phyloP scores from a whole-genome alignment of 2,329 filamentous ascomycete genomes.

The Trichoderma gracile region DNA sequence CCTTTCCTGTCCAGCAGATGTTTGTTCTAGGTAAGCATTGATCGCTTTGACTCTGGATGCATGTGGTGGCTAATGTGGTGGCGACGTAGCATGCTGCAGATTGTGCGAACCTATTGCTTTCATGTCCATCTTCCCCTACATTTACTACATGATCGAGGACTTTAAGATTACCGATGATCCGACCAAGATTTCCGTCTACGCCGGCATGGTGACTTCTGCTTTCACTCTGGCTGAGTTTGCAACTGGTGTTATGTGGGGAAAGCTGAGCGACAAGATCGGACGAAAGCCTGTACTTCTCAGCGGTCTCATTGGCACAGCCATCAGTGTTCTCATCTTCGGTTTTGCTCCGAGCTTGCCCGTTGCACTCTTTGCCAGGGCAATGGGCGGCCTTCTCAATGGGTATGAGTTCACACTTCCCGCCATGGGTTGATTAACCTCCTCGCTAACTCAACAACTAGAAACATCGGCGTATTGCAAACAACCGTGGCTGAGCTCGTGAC shows the following conservation, averaged over 20 bases:
- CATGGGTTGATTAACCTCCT: neutral
- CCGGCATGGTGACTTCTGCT: constrained; percentile 92
- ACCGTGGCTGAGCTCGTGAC: constrained; percentile 94
- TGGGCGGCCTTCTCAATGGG: constrained; percentile 92
- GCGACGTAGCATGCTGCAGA: constrained; percentile 72
- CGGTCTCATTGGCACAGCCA: constrained; percentile 84
- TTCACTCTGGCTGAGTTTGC: constrained; percentile 96
- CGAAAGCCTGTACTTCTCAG: constrained; percentile 89
- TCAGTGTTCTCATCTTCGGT: constrained; percentile 92
- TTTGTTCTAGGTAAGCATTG: constrained; percentile 52
- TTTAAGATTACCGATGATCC: constrained; percentile 81
- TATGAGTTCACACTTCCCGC: constrained; percentile 48
- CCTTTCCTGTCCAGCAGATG: constrained; percentile 50
- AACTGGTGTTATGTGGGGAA: constrained; percentile 89
- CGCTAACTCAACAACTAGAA: constrained; percentile 50
- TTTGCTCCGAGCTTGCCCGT: constrained; percentile 80
- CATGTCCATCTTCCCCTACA: constrained; percentile 99
- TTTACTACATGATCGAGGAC: constrained; percentile 95
- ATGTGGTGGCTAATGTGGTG: neutral
- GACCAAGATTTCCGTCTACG: constrained; percentile 83
- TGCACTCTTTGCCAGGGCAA: constrained; percentile 81
- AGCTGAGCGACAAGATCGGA: constrained; percentile 86
- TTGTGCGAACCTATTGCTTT: constrained; percentile 99
- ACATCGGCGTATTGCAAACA: constrained; percentile 93
- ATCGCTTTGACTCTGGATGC: neutral